phyloP scores from a whole-genome alignment of 495 filamentous ascomycete species.

The Diplogelasinospora grovesii region DNA sequence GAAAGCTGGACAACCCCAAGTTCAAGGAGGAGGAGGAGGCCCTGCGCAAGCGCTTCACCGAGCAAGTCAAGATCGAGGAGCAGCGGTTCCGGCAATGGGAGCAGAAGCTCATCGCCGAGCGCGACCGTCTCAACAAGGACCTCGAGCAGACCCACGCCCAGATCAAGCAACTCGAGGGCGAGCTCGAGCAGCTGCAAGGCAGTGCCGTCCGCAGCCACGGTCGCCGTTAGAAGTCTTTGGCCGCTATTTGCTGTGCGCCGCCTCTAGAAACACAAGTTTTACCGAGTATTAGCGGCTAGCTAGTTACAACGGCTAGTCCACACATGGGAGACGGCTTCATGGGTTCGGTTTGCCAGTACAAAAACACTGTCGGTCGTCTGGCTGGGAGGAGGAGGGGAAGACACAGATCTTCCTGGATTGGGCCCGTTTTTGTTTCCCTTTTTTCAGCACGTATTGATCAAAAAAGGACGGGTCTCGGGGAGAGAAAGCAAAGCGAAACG shows the following conservation, averaged over 20 bases:
- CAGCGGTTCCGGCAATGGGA: conserved; percentile 98
- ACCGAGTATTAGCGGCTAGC: no score
- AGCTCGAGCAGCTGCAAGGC: conserved; percentile 90
- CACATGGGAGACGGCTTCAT: no score
- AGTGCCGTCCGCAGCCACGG: conserved; percentile 89
- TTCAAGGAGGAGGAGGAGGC: conserved; percentile 99
- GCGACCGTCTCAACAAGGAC: conserved; percentile 98
- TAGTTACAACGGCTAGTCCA: no score
- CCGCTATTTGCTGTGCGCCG: neutral
- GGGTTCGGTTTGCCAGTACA: no score
- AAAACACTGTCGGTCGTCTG: no score
- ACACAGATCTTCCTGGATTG: neutral
- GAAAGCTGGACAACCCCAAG: conserved; percentile 99
- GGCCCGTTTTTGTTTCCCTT: neutral
- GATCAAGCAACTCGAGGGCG: conserved; percentile 91
- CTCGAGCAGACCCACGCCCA: conserved; percentile 94
- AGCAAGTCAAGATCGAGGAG: conserved; percentile 99
- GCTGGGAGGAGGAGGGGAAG: no score
- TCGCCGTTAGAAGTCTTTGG: conserved; percentile 64
- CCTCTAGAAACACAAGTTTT: no score
- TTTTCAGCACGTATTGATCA: neutral
- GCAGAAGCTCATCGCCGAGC: conserved; percentile 97
- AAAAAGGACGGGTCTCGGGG: neutral
- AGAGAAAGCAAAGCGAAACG: no score
- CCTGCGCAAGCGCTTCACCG: conserved; percentile 95